These are phyloP conservation scores for Kappamyces sp. DNA, from an alignment of 192 early-diverging fungal genomes.

Conservation along the genomic window DNA sequence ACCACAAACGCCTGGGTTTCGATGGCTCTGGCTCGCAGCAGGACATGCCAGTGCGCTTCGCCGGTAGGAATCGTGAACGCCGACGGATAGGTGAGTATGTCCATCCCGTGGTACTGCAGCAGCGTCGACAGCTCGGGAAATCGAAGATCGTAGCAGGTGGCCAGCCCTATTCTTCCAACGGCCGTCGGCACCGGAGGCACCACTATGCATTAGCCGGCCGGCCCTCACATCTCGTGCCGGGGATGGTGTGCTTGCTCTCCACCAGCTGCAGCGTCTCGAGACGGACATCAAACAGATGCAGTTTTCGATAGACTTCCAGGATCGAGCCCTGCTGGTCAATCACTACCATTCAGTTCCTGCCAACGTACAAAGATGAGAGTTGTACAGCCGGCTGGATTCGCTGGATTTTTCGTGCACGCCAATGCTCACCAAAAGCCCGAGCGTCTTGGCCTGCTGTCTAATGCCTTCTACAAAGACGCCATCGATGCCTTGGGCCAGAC, in stretches of 20 bases:
- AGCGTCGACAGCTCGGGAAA: slow-evolving; percentile 63
- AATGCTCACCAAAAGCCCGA: slow-evolving; percentile 64
- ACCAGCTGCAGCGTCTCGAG: slow-evolving; percentile 28
- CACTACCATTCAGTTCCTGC: slow-evolving; percentile 32
- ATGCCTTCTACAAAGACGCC: slow-evolving; percentile 57
- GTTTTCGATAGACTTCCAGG: slow-evolving; percentile 59
- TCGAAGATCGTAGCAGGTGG: slow-evolving; percentile 73
- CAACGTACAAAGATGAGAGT: slow-evolving; percentile 3
- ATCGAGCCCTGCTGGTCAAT: slow-evolving; percentile 54
- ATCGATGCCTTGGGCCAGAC: slow-evolving; percentile 43
- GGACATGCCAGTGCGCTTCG: slow-evolving; percentile 54
- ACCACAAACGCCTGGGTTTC: slow-evolving; percentile 80
- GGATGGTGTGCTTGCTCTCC: slow-evolving; percentile 19
- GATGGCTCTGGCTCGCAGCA: slow-evolving; percentile 74
- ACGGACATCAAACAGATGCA: slow-evolving; percentile 73
- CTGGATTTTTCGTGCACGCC: slow-evolving; percentile 69
- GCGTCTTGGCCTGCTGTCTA: slow-evolving; percentile 48
- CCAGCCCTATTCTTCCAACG: slow-evolving; percentile 19
- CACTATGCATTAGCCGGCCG: slow-evolving; percentile 3
- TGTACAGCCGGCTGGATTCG: slow-evolving; percentile 4
- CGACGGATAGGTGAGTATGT: slow-evolving; percentile 72
- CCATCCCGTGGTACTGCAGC: slow-evolving; percentile 19
- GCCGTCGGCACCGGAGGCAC: slow-evolving; percentile 14
- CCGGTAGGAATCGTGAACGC: slow-evolving; percentile 80
- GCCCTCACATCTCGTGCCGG: slow-evolving; percentile 11